Conservation (phyloP, 2,329 filamentous ascomycete species). For the Talaromyces sp. region DNA sequence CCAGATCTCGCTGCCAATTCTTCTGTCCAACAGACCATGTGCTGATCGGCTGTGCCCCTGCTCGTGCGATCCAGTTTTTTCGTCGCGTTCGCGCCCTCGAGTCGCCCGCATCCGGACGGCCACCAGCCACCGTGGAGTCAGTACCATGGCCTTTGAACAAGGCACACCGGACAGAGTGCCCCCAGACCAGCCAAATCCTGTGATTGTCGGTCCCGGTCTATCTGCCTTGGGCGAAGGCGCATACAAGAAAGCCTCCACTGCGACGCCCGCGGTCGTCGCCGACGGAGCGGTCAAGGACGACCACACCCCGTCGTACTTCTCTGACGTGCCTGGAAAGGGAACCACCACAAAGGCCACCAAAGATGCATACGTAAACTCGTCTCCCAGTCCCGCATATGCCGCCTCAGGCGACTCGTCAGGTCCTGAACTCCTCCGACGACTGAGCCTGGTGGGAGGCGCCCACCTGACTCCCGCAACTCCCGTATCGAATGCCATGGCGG, state of each 20-base stretch:
- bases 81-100: background rate
- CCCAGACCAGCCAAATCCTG: constrained; percentile 12
- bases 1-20: background rate
- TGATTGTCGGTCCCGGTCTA: constrained; percentile 12
- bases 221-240: constrained; percentile 17
- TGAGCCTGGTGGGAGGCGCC: constrained; percentile 41
- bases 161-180: constrained; percentile 11
- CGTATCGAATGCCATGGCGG: constrained; percentile 50
- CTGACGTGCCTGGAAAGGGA: constrained; percentile 18
- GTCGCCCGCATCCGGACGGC: background rate
- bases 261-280: constrained; percentile 21
- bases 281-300: constrained; percentile 16
- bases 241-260: constrained; percentile 24
- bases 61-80: constrained; percentile 4
- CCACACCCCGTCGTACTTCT: constrained; percentile 27
- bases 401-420: constrained; percentile 42
- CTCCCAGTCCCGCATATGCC: constrained; percentile 35
- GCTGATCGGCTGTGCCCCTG: background rate
- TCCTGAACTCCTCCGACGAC: constrained; percentile 49
- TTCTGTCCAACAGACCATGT: background rate
- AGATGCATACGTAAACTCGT: constrained; percentile 17
- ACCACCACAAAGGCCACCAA: constrained; percentile 15
- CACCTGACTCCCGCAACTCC: constrained; percentile 33
- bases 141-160: constrained; percentile 13
- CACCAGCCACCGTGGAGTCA: background rate